Evolutionary conservation across 2,329 filamentous ascomycete genomes (phyloP).

Genomic region (Sporothrix schenckii): DNA sequence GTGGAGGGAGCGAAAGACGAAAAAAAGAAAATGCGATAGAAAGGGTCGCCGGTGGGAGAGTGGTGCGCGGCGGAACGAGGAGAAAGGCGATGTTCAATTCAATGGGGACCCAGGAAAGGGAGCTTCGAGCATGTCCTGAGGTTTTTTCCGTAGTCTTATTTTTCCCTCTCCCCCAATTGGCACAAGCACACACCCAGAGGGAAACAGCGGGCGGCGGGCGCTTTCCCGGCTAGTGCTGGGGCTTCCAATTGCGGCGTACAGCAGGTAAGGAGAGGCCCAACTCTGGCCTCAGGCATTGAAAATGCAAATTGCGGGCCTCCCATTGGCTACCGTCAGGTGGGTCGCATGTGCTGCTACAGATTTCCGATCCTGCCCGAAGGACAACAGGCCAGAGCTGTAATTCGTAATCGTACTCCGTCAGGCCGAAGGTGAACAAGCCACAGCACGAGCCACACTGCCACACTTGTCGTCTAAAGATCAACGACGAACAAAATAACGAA

Average conservation of each 20-base stretch:
- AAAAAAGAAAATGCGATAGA: no score
- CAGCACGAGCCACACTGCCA: constrained; percentile 16
- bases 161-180: constrained; percentile 28
- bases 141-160: constrained; percentile 48
- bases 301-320: constrained; percentile 34
- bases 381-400: not conserved
- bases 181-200: not conserved
- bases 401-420: constrained; percentile 28
- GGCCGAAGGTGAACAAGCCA: constrained; percentile 16
- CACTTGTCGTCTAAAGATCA: not conserved
- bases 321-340: constrained; percentile 32
- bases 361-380: constrained; percentile 37
- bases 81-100: not conserved
- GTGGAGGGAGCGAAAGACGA: not conserved
- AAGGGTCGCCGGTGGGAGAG: not conserved
- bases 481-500: not conserved
- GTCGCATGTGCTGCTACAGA: constrained; percentile 14
- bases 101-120: constrained; percentile 1
- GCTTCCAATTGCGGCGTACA: not conserved
- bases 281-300: constrained; percentile 35
- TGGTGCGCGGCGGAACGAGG: constrained; percentile 7
- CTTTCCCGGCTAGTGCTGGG: constrained; percentile 15
- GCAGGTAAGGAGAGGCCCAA: not conserved
- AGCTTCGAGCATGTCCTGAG: constrained; percentile 44
- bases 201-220: not conserved